These are phyloP conservation scores for Platanthera guangdongensis DNA, from an alignment of 106 monocot genomes.

Conservation along the genomic window DNA sequence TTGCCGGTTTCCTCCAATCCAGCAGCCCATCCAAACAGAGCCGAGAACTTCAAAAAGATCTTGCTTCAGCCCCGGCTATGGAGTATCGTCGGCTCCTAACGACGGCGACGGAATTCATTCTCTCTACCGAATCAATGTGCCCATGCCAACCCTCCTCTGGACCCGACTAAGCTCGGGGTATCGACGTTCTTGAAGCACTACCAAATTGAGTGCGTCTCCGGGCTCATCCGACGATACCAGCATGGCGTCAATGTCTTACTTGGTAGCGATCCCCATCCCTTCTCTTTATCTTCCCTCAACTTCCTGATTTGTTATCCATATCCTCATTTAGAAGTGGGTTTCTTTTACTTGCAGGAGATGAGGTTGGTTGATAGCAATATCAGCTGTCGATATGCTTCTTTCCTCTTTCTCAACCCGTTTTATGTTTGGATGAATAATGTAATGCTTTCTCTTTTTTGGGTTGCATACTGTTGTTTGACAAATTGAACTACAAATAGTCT, in stretches of 20 bases:
- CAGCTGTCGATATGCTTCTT: neutral
- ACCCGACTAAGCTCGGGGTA: slow-evolving; percentile 43
- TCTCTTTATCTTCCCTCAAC: neutral
- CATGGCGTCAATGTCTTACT: slow-evolving; percentile 91
- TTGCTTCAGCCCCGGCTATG: slow-evolving; percentile 12
- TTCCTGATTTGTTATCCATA: neutral
- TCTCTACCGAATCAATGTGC: slow-evolving; percentile 32
- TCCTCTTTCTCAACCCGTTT: neutral
- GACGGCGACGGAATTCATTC: slow-evolving; percentile 62
- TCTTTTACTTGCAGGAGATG: slow-evolving; percentile 48
- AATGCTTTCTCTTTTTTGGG: neutral
- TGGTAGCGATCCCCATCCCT: slow-evolving; percentile 17
- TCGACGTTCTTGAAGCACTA: slow-evolving; percentile 65
- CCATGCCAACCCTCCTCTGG: slow-evolving; percentile 2
- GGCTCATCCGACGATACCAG: slow-evolving; percentile 79
- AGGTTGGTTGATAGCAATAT: slow-evolving; percentile 34
- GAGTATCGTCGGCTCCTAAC: slow-evolving; percentile 54
- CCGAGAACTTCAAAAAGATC: too few relatives aligned
- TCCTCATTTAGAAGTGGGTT: neutral
- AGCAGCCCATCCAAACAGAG: too few relatives aligned
- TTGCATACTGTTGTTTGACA: neutral
- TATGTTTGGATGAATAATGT: neutral
- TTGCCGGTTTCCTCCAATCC: too few relatives aligned
- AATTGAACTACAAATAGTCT: too few relatives aligned
- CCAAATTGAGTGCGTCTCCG: slow-evolving; percentile 80